Evolutionary conservation across 306 rosid genomes (phyloP).

Genomic region (Arachis hypogaea): DNA sequence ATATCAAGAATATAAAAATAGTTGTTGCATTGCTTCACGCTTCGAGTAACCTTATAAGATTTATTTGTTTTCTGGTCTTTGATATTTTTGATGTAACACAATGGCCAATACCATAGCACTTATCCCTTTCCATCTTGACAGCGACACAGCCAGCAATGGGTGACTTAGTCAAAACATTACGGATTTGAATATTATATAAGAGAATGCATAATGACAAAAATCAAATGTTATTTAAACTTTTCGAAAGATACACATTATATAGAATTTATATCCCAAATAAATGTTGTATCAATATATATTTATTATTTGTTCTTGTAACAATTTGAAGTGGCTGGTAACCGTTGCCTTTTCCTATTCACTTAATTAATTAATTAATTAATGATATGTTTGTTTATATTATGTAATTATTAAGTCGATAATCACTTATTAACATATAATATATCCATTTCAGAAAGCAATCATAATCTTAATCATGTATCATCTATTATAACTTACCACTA

Average conservation of each 20-base stretch:
- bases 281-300: slow-evolving; percentile 14
- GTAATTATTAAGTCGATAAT: not conserved
- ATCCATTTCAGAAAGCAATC: not conserved
- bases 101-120: slow-evolving; percentile 40
- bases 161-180: slow-evolving; percentile 48
- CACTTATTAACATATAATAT: not conserved
- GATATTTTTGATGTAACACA: slow-evolving; percentile 42
- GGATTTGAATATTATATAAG: slow-evolving; percentile 24
- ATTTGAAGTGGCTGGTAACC: slow-evolving; percentile 1
- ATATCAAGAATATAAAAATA: slow-evolving; percentile 29
- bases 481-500: not conserved
- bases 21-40: slow-evolving; percentile 71
- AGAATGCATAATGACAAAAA: slow-evolving; percentile 12
- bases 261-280: slow-evolving; percentile 27
- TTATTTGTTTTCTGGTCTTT: slow-evolving; percentile 28
- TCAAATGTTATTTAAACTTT: slow-evolving; percentile 12
- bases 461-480: slow-evolving; percentile 2
- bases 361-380: not conserved
- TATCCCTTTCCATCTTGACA: slow-evolving; percentile 32
- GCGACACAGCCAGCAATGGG: slow-evolving; percentile 40
- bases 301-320: not conserved
- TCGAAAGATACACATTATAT: slow-evolving; percentile 24
- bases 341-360: not conserved
- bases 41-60: slow-evolving; percentile 46
- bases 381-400: not conserved